These are phyloP conservation scores for Trematosphaeria pertusa DNA, from an alignment of 2,329 filamentous ascomycete species.

Conservation along the genomic window DNA sequence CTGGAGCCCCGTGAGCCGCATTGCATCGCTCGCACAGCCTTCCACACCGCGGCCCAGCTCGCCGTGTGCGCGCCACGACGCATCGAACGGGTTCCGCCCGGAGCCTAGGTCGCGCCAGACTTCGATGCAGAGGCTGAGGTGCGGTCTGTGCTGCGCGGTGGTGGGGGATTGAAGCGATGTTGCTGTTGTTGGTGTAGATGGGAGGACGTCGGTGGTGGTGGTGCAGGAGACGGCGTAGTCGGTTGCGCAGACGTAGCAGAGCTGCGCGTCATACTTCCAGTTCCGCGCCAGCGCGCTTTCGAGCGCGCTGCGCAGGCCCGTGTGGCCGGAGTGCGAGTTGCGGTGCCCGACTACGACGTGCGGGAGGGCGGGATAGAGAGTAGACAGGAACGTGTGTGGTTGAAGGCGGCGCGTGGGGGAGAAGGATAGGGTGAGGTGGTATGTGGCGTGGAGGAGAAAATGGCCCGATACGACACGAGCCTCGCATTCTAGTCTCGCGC, in stretches of 20 bases:
- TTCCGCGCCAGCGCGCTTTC: conserved; percentile 25
- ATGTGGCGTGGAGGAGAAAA: conserved; percentile 30
- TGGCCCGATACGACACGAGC: conserved; percentile 22
- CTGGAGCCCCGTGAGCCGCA: conserved; percentile 11
- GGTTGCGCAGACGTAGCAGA: conserved; percentile 33
- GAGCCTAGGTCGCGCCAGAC: conserved; percentile 36
- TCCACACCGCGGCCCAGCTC: conserved; percentile 11
- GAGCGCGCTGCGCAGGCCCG: conserved; percentile 25
- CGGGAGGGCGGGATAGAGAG: conserved; percentile 31
- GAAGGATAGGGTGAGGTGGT: conserved; percentile 23
- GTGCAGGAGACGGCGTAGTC: conserved; percentile 30
- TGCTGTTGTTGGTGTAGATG: no score
- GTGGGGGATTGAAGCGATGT: background rate
- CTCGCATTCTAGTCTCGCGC: conserved; percentile 10
- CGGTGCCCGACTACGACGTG: conserved; percentile 35
- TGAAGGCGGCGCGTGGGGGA: conserved; percentile 1
- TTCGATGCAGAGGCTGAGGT: conserved; percentile 23
- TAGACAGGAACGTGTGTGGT: conserved; percentile 14
- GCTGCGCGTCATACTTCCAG: conserved; percentile 23
- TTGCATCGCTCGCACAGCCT: conserved; percentile 7
- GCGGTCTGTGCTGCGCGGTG: conserved; percentile 9
- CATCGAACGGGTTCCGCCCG: conserved; percentile 33
- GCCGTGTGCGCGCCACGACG: conserved; percentile 37
- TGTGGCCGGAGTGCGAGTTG: conserved; percentile 29
- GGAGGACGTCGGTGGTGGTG: no score